Base-by-base conservation (phyloP, 1,139 yeast genomes). In the Yamadazyma sp. region DNA sequence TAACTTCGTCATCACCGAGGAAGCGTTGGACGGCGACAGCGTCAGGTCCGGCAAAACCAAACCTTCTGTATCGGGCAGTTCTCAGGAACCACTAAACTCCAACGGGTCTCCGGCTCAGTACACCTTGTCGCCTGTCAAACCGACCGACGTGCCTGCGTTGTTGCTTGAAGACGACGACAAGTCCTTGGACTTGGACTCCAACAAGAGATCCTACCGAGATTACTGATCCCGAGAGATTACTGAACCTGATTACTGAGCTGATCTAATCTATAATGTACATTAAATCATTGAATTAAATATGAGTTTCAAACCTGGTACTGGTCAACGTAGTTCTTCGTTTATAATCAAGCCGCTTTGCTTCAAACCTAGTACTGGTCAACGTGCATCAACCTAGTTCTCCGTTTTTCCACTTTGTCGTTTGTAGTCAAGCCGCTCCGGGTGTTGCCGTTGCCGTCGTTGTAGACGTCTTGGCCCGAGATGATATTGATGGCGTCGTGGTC, bases 381-480 rank as follows among this genome's bases (percentile, higher is more conserved):
- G 47, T 60, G 69, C 58, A 68, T 55, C 42, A 67, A 53, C 40
- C 75, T 56, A 5, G 77, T 72, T 51, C 75, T 59, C 56, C 77
- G 62, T 54, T 68, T 70, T 50, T 71, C 76, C 14, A 72, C 61
- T 48, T 59, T 66, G 44, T 69, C 74, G 31, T 50, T 52, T 1
- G 64, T 54, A 1, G 56, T 45, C 36, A 65, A 48, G 2, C 68
- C 63, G 17, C 37, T 47, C 38, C 52, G 50, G 20, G 50, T 23
- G 33, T 54, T 52, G 7, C 66, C 66, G 31, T 53, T 37, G 5
- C 41, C 48, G 42, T 57, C 64, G 33, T 49, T 51, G 41, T 50
- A 59, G 4, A 57, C 38, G 27, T 47, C 57, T 15, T 43, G 38
- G 1, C 61, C 64, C 15, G 61, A 55, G n/a, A 64, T 61, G 27